A percentile compares a stretch with the other conserved stretches of the same genome.
Conservation (phyloP, 2,329 filamentous ascomycete species). For the Diaporthe vaccinii region DNA sequence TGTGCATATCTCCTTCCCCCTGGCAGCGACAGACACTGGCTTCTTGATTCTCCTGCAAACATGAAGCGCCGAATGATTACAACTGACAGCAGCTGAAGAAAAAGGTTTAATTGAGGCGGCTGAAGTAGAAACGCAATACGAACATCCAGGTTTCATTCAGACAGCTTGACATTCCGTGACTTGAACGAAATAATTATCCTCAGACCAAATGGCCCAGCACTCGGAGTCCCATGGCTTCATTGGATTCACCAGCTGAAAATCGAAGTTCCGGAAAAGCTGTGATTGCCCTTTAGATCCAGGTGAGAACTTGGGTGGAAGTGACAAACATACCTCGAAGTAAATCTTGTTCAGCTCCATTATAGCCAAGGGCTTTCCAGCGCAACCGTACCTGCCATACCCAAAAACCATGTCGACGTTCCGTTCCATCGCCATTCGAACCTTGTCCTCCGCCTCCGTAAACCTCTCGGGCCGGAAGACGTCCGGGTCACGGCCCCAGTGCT, state of each 20-base stretch:
- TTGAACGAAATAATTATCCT: conserved; percentile 28
- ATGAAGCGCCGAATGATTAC: too few species aligned
- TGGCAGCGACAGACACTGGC: not conserved
- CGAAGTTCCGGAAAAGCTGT: conserved; percentile 36
- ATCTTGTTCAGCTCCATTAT: conserved; percentile 59
- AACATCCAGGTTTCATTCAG: not conserved
- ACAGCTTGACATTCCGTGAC: conserved; percentile 13
- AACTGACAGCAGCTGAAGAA: too few species aligned
- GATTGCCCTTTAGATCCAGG: too few species aligned
- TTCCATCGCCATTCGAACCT: conserved; percentile 49
- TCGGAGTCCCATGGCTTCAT: conserved; percentile 29
- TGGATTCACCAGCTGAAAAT: conserved; percentile 36
- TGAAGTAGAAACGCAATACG: too few species aligned
- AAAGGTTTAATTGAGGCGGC: too few species aligned
- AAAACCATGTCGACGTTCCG: conserved; percentile 55
- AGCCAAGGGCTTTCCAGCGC: conserved; percentile 59
- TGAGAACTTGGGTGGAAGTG: too few species aligned
- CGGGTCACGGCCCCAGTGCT: conserved; percentile 62
- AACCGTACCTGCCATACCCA: conserved; percentile 54
- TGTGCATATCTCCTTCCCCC: not conserved
- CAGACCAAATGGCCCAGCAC: conserved; percentile 17
- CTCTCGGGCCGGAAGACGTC: conserved; percentile 72
- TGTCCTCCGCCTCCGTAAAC: conserved; percentile 63
- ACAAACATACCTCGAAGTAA: conserved; percentile 52
- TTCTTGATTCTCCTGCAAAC: too few species aligned